These are phyloP conservation scores for Apiospora aurea DNA, from an alignment of 2,329 filamentous ascomycete species.

Conservation along the genomic window DNA sequence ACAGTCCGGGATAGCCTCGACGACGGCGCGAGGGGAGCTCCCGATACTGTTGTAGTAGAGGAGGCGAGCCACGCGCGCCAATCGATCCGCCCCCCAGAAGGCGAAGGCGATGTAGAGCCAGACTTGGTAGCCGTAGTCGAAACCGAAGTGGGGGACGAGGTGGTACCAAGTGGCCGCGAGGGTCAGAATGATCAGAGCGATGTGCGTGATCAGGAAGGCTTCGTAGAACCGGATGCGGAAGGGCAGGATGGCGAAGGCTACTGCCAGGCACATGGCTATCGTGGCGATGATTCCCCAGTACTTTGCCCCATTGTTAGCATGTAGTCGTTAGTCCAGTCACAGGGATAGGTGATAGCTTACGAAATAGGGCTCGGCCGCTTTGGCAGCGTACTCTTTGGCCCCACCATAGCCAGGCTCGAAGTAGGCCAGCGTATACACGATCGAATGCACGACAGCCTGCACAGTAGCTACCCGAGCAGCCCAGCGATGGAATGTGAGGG, in stretches of 20 bases:
- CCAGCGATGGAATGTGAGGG: slow-evolving; percentile 40
- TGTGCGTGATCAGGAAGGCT: slow-evolving; percentile 40
- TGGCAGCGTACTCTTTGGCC: slow-evolving; percentile 28
- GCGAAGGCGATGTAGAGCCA: slow-evolving; percentile 38
- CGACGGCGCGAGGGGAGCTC: slow-evolving; percentile 24
- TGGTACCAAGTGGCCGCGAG: slow-evolving; percentile 39
- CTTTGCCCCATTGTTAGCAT: slow-evolving; percentile 7
- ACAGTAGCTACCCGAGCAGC: slow-evolving; percentile 39
- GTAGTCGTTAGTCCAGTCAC: no score
- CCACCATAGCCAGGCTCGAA: slow-evolving; percentile 31
- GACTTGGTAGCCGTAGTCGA: slow-evolving; percentile 37
- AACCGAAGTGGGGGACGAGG: slow-evolving; percentile 34
- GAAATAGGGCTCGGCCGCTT: slow-evolving; percentile 30
- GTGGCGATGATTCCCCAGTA: slow-evolving; percentile 39
- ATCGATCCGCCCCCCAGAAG: slow-evolving; percentile 36
- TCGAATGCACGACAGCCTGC: slow-evolving; percentile 39
- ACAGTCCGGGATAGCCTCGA: slow-evolving; percentile 30
- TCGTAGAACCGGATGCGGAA: slow-evolving; percentile 40
- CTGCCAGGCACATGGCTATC: slow-evolving; percentile 35
- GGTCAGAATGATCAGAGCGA: slow-evolving; percentile 37
- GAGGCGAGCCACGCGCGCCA: slow-evolving; percentile 32
- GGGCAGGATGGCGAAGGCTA: slow-evolving; percentile 37
- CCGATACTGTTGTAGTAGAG: slow-evolving; percentile 33
- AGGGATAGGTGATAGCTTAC: slow-evolving; percentile 22
- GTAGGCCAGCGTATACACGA: slow-evolving; percentile 35